Conservation (phyloP, 192 early-diverging fungal species). For the Backusella australiensis region DNA sequence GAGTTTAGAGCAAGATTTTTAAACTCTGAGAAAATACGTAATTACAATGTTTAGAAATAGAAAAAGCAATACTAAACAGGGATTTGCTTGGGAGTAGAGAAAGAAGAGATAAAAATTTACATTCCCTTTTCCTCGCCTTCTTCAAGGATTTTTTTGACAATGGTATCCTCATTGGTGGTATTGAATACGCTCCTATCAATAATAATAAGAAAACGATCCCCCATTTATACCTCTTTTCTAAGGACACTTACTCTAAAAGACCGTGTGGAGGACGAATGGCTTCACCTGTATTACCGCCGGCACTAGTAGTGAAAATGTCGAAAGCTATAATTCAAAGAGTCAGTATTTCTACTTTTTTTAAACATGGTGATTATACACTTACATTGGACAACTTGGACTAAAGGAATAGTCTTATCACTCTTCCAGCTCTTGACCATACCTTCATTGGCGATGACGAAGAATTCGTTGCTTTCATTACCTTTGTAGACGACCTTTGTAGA, state of each 20-base stretch:
- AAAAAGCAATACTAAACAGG: background rate
- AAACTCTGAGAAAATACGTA: background rate
- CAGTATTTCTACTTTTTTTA: background rate
- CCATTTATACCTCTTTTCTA: background rate
- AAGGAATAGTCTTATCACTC: constrained; percentile 33
- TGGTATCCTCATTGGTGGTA: constrained; percentile 26
- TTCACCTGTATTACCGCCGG: constrained; percentile 32
- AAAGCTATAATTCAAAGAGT: constrained; percentile 24
- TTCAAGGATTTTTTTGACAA: constrained; percentile 33
- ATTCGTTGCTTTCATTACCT: constrained; percentile 24
- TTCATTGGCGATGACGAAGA: constrained; percentile 31
- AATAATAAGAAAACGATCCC: background rate
- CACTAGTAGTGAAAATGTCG: constrained; percentile 26
- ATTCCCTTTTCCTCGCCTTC: constrained; percentile 27
- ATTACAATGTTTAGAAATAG: background rate
- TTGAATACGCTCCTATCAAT: background rate
- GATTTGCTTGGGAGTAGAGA: background rate
- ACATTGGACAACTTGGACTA: constrained; percentile 37
- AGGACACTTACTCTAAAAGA: constrained; percentile 3
- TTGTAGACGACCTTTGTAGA: constrained; percentile 28
- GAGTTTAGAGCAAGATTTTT: background rate
- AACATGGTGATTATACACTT: background rate
- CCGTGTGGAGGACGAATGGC: constrained; percentile 32
- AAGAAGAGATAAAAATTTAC: background rate
- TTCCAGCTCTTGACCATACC: constrained; percentile 32